phyloP scores from a whole-genome alignment of 2,329 filamentous ascomycete species.

The Apiospora phragmitis region DNA sequence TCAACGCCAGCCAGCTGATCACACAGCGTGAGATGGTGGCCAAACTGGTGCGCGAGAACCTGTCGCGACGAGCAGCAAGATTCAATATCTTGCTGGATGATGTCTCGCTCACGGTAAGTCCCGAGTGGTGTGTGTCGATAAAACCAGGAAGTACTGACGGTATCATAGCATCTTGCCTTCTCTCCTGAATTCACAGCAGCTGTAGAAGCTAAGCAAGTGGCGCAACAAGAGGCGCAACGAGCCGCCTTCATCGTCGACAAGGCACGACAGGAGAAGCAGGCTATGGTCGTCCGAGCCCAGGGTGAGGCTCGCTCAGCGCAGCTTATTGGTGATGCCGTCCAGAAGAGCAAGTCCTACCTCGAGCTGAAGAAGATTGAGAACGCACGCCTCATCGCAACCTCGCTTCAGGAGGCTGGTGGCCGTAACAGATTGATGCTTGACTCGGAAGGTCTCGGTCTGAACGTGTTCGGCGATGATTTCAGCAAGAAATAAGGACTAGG shows the following conservation, averaged over 20 bases:
- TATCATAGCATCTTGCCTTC: slow-evolving; percentile 65
- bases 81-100: slow-evolving; percentile 99
- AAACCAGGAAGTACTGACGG: slow-evolving; percentile 24
- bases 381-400: slow-evolving; percentile 81
- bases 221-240: slow-evolving; percentile 91
- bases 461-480: slow-evolving; percentile 62
- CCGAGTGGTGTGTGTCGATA: not conserved
- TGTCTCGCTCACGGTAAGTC: slow-evolving; percentile 86
- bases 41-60: slow-evolving; percentile 85
- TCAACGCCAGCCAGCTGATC: slow-evolving; percentile 97
- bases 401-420: slow-evolving; percentile 81
- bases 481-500: slow-evolving; percentile 45
- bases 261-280: slow-evolving; percentile 98
- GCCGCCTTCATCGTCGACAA: slow-evolving; percentile 98
- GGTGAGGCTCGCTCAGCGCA: slow-evolving; percentile 98
- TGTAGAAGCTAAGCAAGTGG: slow-evolving; percentile 73
- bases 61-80: slow-evolving; percentile 84
- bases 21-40: slow-evolving; percentile 98
- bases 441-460: slow-evolving; percentile 84
- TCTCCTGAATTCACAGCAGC: slow-evolving; percentile 74
- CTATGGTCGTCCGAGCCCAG: slow-evolving; percentile 96
- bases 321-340: slow-evolving; percentile 98
- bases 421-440: slow-evolving; percentile 95
- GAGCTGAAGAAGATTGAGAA: slow-evolving; percentile 99
- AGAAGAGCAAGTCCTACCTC: slow-evolving; percentile 97